These are phyloP conservation scores for Leccinum boreale DNA, from an alignment of 768 basidiomycete genomes.

Conservation along the genomic window DNA sequence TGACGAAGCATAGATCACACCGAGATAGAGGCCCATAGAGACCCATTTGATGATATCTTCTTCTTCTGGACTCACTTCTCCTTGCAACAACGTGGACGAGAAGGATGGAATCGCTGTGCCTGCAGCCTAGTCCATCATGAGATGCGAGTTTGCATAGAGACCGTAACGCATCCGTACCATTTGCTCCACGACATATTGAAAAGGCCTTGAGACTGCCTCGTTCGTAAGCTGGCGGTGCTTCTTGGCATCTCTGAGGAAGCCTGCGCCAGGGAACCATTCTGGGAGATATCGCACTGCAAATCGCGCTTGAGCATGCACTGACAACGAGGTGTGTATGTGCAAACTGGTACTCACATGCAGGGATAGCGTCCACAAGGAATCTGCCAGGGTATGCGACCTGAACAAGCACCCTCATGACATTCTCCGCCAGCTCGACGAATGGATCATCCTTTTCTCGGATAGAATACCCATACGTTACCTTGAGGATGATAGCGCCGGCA, in stretches of 20 bases:
- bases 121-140: conserved; percentile 11
- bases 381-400: conserved; percentile 1
- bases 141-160: not conserved
- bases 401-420: conserved; percentile 18
- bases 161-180: conserved; percentile 34
- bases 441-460: conserved; percentile 35
- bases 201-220: conserved; percentile 44
- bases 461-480: conserved; percentile 40
- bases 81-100: conserved; percentile 14
- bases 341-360: conserved; percentile 10
- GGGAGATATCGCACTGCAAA: conserved; percentile 29
- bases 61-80: conserved; percentile 11
- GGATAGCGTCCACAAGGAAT: conserved; percentile 23
- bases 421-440: conserved; percentile 30
- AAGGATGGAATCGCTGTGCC: conserved; percentile 19
- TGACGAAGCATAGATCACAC: not conserved
- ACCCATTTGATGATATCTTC: conserved; percentile 22
- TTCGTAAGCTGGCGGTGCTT: conserved; percentile 25
- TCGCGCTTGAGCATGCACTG: not conserved
- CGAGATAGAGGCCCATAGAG: conserved; percentile 6
- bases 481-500: conserved; percentile 32
- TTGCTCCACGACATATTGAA: conserved; percentile 40
- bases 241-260: conserved; percentile 32
- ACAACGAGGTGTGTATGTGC: too few species aligned
- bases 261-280: conserved; percentile 35